Base-by-base conservation (phyloP, 352 stramenopile species). In the Globisporangium nodosum region DNA sequence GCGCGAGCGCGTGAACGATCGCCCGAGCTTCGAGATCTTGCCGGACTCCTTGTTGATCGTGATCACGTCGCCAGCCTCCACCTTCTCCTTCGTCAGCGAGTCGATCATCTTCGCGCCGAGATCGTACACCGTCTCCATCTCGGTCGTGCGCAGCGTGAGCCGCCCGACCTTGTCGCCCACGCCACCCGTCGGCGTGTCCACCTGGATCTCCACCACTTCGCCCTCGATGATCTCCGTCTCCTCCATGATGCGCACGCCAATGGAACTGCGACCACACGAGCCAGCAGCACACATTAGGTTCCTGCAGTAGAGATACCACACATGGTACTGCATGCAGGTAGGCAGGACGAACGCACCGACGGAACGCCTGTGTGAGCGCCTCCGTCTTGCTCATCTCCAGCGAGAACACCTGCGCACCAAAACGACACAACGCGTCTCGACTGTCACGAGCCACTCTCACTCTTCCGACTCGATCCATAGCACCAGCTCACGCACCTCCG, bases 41-140 rank as follows among this genome's bases (percentile, higher is more conserved):
- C 97, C 97, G 6, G 88, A 98, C 33, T 97, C 97, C 76, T 99
- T 99, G 80, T 99, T 98, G 74, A 99, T 99, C 6, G 96, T 98
- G 76, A 99, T 99, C 42, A 99, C 96, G 78, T 99, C 97, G 31
- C 97, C 97, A 5, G 97, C 97, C 40, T 96, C 90, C 20, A 99
- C 82, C 74, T 99, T 99, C 73, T 99, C 96, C 66, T 99, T 99
- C n/a, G 94, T 96, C 33, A 99, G 68, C 56, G 92, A 92, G 68
- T 99, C 97, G 80, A 99, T 99, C 97, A 99, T 99, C 87, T 99
- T 99, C 31, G 88, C 87, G 49, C 97, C 97, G 9, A 99, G 87
- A 74, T 99, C 97, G 73, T 99, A 99, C 20, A 99, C 96, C 0
- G 97, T 99, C 85, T 99, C 97, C 97, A 99, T 99, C 73, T 99